Evolutionary conservation across 192 early-diverging fungal genomes (phyloP), one percentile per base, ranked within the genome.

Genomic region (Gonapodya sp.): DNA sequence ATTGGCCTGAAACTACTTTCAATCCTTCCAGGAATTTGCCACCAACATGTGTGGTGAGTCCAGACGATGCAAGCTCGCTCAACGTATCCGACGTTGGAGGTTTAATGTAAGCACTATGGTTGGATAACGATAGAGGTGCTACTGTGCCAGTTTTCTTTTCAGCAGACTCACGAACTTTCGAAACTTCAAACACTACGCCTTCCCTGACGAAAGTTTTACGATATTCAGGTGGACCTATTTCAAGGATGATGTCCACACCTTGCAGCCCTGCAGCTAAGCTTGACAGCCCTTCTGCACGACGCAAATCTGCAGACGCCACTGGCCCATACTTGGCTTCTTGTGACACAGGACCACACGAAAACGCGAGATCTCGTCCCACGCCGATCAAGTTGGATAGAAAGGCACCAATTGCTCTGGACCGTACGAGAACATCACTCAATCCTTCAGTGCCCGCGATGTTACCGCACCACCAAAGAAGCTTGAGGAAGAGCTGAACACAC

Each of bases 141-240:
- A n/a, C n/a, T n/a, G n/a, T 82, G 81, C 0, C 81, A 0, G 0
- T 0, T n/a, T 0, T 79, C 1, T 83, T 31, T 83, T 79, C 79
- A 1, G 81, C 46, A 30, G 64, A 35, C 30, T 83, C 84, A 8
- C 80, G 82, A 14, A 93, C 78, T 79, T 88, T 85, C 1, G 82
- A 83, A 72, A 96, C 85, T 72, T 91, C 90, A 79, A 89, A 87
- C 0, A 89, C 81, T 1, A 95, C 91, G 0, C 96, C 96, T 79
- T 96, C 96, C 31, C 94, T 86, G 36, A 88, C 84, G 83, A 97
- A 93, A 79, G 87, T 87, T 2, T 79, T 82, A 8, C 81, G 80
- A 82, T 92, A 95, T 1, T 83, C 31, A 0, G 85, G 83, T 0
- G 93, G 92, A 18, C 93, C 85, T 80, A 90, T 92, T 16, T 87